Evolutionary conservation across 768 basidiomycete species (phyloP).

Genomic region (Suillus cothurnatus): DNA sequence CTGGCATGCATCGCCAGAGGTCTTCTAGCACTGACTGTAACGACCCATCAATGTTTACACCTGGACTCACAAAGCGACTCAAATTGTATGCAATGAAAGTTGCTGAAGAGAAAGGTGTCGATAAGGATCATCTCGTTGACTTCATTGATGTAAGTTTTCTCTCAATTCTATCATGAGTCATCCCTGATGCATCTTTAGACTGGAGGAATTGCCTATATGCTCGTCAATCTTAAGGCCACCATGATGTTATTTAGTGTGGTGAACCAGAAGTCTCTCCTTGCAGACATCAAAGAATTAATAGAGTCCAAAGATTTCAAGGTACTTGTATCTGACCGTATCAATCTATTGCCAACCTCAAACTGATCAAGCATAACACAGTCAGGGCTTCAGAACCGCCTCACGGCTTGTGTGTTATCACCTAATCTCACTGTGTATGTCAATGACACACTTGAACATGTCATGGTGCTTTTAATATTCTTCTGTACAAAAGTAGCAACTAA

Average conservation of each 20-base stretch:
- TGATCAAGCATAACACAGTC: conserved; percentile 1
- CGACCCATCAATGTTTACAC: background rate
- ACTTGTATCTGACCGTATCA: background rate
- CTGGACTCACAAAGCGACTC: background rate
- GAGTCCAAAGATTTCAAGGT: background rate
- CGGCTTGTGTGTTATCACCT: conserved; percentile 6
- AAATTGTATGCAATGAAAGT: background rate
- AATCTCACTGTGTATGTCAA: conserved; percentile 8
- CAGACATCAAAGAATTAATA: background rate
- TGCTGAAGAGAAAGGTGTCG: background rate
- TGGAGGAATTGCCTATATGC: background rate
- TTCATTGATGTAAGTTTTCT: background rate
- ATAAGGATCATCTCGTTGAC: background rate
- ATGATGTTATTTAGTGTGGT: background rate
- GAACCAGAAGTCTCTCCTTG: background rate
- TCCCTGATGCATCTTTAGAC: background rate
- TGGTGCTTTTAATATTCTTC: background rate
- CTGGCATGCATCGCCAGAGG: background rate
- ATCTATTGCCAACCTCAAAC: background rate
- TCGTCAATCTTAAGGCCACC: background rate
- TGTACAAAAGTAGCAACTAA: background rate
- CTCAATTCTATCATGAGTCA: background rate
- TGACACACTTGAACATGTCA: conserved; percentile 8
- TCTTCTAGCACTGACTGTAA: background rate
- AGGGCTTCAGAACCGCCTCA: background rate